Conservation (phyloP, 73 alveolate species). For the Tetrahymena malaccensis region DNA sequence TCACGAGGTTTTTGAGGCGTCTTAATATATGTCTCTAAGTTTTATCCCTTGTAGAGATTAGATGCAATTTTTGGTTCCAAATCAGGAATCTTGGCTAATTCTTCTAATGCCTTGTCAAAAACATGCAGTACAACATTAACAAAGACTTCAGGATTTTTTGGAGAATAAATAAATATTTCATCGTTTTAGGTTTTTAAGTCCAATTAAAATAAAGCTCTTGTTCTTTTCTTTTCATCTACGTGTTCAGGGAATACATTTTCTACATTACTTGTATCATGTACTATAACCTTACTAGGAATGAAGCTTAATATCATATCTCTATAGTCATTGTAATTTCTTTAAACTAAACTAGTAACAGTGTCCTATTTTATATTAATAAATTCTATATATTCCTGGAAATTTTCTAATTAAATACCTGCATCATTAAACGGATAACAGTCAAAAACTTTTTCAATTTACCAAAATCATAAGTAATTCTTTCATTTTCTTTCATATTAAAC, state of each 20-base stretch:
- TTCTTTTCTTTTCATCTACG: slow-evolving; percentile 8
- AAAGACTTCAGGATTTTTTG: slow-evolving; percentile 78
- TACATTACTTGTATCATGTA: slow-evolving; percentile 58
- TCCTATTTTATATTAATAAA: slow-evolving; percentile 72
- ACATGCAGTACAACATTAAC: slow-evolving; percentile 76
- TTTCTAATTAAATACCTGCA: slow-evolving; percentile 83
- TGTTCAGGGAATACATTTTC: slow-evolving; percentile 62
- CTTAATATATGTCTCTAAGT: slow-evolving; percentile 81
- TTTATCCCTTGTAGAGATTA: slow-evolving; percentile 82
- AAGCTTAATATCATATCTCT: slow-evolving; percentile 65
- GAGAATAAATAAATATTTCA: background rate
- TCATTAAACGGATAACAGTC: slow-evolving; percentile 92
- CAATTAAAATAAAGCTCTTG: slow-evolving; percentile 17
- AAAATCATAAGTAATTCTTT: slow-evolving; percentile 95
- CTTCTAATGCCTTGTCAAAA: slow-evolving; percentile 91
- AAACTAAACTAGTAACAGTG: slow-evolving; percentile 21
- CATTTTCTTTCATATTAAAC: slow-evolving; percentile 93
- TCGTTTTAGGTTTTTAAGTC: slow-evolving; percentile 32
- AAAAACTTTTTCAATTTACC: slow-evolving; percentile 92
- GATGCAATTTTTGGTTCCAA: slow-evolving; percentile 89
- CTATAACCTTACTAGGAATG: slow-evolving; percentile 60
- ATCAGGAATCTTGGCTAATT: slow-evolving; percentile 88
- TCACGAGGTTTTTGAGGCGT: slow-evolving; percentile 92
- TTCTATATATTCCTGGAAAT: too few species aligned
- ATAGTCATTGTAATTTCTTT: slow-evolving; percentile 38